Base-by-base conservation (phyloP, 768 basidiomycete genomes). In the Trametes punicea region DNA sequence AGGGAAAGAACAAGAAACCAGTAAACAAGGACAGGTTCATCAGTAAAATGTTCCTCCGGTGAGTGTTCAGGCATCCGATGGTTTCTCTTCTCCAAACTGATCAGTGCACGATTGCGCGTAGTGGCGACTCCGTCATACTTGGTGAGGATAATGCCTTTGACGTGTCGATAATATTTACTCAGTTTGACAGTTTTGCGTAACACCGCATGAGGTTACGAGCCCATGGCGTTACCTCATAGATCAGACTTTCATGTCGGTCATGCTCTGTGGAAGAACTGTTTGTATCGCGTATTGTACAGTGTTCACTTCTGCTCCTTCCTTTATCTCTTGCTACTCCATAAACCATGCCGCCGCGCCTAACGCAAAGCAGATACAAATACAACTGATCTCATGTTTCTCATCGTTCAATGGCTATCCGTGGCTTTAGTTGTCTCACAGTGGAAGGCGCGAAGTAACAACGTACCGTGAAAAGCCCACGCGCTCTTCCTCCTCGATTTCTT, bases 1-100 rank as follows among this genome's bases (percentile, higher is more conserved):
- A 98, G 73, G 94, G 93, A 36, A 98, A 98, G 76, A 93, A 93
- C 69, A 98, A 97, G 78, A 98, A 98, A 69, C 92, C 97, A 6
- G 87, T 98, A 54, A 98, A 98, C 79, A 98, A 98, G 75, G 97
- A 98, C 74, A 83, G 97, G 45, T 99, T 98, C 77, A 96, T 99
- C 71, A 96, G 93, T 71, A 99, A 98, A 76, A 96, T 99, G 93
- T 98, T 96, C 74, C 74, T 98, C 59, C 82, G 93, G 90, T 89
- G 65, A 48, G 84, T 50, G 15, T 26, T 13, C 27, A 10, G n/a
- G 4, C 11, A 30, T 15, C 30, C n/a, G 15, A 8, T 30, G 40
- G 38, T 53, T 33, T 21, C 46, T 10, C 21, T 41, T 30, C 41
- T 42, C 42, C 36, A 33, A 56, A 36, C 34, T 57, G 27, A 52